Evolutionary conservation across 2,329 filamentous ascomycete genomes (phyloP).

Genomic region (Monosporascus sp.): DNA sequence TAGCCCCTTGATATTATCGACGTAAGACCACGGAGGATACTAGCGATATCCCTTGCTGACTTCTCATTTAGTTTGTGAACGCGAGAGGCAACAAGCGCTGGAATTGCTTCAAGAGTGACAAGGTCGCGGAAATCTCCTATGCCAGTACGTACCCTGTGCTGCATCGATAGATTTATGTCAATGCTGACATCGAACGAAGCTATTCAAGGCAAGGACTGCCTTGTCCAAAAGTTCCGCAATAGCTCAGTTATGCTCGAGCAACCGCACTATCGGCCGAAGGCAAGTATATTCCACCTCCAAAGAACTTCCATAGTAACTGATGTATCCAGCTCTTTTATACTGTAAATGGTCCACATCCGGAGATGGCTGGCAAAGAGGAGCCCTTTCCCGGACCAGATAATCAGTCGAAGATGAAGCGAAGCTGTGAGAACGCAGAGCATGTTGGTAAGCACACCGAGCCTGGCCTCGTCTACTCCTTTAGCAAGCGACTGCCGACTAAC

Average conservation of each 20-base stretch:
- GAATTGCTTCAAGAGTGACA: slow-evolving; percentile 79
- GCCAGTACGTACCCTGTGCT: slow-evolving; percentile 62
- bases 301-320: slow-evolving; percentile 9
- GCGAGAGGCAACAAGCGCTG: slow-evolving; percentile 67
- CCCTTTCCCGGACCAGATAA: slow-evolving; percentile 77
- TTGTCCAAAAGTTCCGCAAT: slow-evolving; percentile 94
- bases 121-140: slow-evolving; percentile 86
- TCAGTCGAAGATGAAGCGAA: slow-evolving; percentile 79
- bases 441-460: slow-evolving; percentile 55
- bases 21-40: slow-evolving; percentile 38
- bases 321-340: slow-evolving; percentile 46
- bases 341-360: slow-evolving; percentile 40
- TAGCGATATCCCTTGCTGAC: slow-evolving; percentile 17
- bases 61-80: slow-evolving; percentile 58
- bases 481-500: slow-evolving; percentile 5
- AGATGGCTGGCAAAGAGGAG: slow-evolving; percentile 65
- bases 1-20: slow-evolving; percentile 69
- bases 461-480: not conserved
- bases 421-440: slow-evolving; percentile 79
- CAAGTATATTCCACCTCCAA: slow-evolving; percentile 29
- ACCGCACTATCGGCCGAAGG: slow-evolving; percentile 77
- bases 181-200: slow-evolving; percentile 44
- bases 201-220: slow-evolving; percentile 85
- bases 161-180: not conserved
- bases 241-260: slow-evolving; percentile 92